A percentile compares a stretch with the other conserved stretches of the same genome.
phyloP scores from a whole-genome alignment of 495 filamentous ascomycete species.

The Penicillium tannophilum region DNA sequence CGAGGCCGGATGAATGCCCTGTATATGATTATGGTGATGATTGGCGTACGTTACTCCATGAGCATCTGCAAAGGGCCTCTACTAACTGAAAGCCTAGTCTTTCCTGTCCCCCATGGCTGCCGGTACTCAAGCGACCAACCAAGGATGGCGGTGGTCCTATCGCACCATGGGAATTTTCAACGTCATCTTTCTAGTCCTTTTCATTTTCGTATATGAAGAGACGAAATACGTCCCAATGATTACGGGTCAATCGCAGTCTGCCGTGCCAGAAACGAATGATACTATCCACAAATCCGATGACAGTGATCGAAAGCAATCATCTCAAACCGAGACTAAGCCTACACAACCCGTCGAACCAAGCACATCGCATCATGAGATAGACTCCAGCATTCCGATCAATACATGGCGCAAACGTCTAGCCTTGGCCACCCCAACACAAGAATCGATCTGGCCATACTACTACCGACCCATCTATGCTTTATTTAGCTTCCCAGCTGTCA shows the following conservation, averaged over 20 bases:
- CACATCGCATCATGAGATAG: slow-evolving; percentile 24
- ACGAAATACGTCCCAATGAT: slow-evolving; percentile 36
- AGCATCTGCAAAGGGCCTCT: neutral
- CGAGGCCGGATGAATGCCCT: slow-evolving; percentile 39
- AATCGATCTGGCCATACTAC: slow-evolving; percentile 37
- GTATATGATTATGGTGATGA: slow-evolving; percentile 40
- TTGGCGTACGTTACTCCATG: slow-evolving; percentile 29
- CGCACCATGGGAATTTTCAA: slow-evolving; percentile 34
- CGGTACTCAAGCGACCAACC: slow-evolving; percentile 32
- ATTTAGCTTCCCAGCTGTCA: slow-evolving; percentile 40
- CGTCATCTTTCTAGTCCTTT: slow-evolving; percentile 28
- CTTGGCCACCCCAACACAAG: slow-evolving; percentile 28
- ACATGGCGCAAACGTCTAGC: slow-evolving; percentile 31
- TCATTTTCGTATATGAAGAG: slow-evolving; percentile 37
- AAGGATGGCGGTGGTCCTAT: slow-evolving; percentile 39
- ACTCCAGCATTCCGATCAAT: slow-evolving; percentile 28
- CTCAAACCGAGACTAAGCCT: slow-evolving; percentile 10
- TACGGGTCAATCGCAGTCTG: slow-evolving; percentile 11
- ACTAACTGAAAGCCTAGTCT: slow-evolving; percentile 21
- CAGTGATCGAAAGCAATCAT: slow-evolving; percentile 3
- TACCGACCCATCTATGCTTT: slow-evolving; percentile 37
- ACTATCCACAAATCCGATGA: neutral
- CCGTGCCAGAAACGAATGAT: slow-evolving; percentile 1
- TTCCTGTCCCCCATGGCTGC: slow-evolving; percentile 40
- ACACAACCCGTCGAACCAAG: slow-evolving; percentile 11